Evolutionary conservation across 306 rosid species (phyloP), one percentile per base, ranked within the genome.

Genomic region (Leucaena leucocephala): DNA sequence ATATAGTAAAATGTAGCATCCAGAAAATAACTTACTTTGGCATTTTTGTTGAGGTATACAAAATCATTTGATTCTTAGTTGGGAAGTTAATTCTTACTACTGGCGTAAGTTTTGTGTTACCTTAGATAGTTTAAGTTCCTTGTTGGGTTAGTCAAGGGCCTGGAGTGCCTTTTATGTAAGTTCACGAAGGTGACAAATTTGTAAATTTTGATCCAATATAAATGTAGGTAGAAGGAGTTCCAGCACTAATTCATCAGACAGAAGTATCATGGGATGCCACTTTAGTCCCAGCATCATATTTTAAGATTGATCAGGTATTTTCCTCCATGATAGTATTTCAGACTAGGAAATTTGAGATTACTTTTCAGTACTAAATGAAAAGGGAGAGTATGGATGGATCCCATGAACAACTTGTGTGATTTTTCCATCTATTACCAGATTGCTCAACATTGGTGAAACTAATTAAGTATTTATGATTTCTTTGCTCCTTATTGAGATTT

Each of bases 241-340:
- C 98, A 74, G 97, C 99, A 17, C 84, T 95, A 74, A 88, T 95
- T 86, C 98, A 90, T 84, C 99, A 91, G 90, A 81, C 98, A 66
- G 94, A 95, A 89, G 82, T 95, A 81, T 91, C 99, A 2, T 95
- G 99, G 99, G 99, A 95, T 84, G 90, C 88, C 82, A 89, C 93
- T 59, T 76, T 91, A 83, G 87, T 90, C 85, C 96, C 96, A 52
- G 45, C 88, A 55, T 80, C 88, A n/a, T 90, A 84, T 86, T 95
- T 84, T 71, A 93, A 90, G 92, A 86, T 95, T 74, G 98, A 95
- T 75, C 99, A 95, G 99, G 99, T 95, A 90, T 78, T 80, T 84
- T 71, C 19, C 78, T 68, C 55, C 27, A 40, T 34, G 79, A 62
- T 27, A 43, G 14, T 61, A 46, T 71, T 78, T 64, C 48, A 71